Percentiles rank a stretch among this genome's conserved stretches.
Conservation (phyloP, 2,329 filamentous ascomycete species). For the Biscogniauxia sp. region DNA sequence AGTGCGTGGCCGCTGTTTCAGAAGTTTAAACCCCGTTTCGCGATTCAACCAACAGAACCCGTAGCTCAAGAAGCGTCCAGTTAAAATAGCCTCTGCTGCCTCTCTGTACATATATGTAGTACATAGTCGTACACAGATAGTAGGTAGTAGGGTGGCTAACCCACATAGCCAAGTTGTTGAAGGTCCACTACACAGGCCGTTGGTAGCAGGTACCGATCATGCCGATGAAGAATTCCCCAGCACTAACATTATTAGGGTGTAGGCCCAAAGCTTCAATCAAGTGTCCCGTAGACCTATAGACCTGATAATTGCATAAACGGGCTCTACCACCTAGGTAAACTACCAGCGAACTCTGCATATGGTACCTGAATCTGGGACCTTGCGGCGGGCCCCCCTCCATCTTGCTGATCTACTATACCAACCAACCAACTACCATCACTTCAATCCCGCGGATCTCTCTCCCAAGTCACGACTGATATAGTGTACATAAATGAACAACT, state of each 20-base stretch:
- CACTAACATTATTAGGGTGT: neutral
- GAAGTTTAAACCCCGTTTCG: constrained; percentile 13
- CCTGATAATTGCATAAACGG: neutral
- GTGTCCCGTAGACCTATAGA: no score
- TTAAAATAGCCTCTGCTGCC: neutral
- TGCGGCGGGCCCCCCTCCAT: neutral
- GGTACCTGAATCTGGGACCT: neutral
- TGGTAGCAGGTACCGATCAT: neutral
- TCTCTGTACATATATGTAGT: no score
- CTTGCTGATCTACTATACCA: neutral
- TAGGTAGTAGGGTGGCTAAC: no score
- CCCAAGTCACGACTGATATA: neutral
- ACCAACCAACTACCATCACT: neutral
- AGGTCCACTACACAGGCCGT: neutral
- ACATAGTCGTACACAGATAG: no score
- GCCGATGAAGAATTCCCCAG: neutral
- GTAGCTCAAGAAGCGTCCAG: neutral
- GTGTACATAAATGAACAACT: neutral
- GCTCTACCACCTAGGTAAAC: neutral
- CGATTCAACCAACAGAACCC: neutral
- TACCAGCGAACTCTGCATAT: neutral
- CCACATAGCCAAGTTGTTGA: neutral
- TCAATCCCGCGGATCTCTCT: neutral
- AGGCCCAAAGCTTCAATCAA: no score
- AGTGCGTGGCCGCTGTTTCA: constrained; percentile 23